Evolutionary conservation across 352 stramenopile genomes (phyloP).

Genomic region (Heterotrichella gracilis): DNA sequence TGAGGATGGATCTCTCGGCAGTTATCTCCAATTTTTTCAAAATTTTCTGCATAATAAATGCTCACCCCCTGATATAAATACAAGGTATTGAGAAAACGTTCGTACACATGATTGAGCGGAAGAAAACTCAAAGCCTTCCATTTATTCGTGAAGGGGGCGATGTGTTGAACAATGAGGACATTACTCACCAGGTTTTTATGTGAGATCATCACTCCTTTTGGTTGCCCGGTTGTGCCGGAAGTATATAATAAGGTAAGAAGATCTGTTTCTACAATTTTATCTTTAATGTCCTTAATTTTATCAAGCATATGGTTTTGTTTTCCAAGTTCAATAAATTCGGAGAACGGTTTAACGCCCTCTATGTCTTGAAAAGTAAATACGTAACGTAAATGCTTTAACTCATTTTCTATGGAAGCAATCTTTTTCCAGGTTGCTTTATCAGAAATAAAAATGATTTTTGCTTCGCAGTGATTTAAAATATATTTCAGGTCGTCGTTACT

Average conservation of each 20-base stretch:
- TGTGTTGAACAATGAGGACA: background rate
- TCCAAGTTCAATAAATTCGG: background rate
- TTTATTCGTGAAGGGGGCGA: background rate
- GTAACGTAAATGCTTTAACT: background rate
- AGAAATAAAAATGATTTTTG: background rate
- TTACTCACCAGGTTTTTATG: slow-evolving; percentile 8
- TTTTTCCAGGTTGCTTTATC: background rate
- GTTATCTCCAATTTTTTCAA: background rate
- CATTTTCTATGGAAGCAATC: background rate
- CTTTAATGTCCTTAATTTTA: background rate
- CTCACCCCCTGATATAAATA: slow-evolving; percentile 7
- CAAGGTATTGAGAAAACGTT: background rate
- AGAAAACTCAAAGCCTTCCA: slow-evolving; percentile 6
- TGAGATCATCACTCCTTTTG: slow-evolving; percentile 13
- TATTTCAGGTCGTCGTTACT: background rate
- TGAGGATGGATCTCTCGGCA: background rate
- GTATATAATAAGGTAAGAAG: slow-evolving; percentile 7
- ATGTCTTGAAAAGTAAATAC: background rate
- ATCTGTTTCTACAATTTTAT: background rate
- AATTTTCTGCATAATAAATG: slow-evolving; percentile 13
- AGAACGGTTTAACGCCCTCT: background rate
- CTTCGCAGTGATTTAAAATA: background rate
- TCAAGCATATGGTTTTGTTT: background rate
- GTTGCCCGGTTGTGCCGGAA: slow-evolving; percentile 5
- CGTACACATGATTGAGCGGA: slow-evolving; percentile 1